Evolutionary conservation across 108 stramenopile species (phyloP), one percentile per base, ranked within the genome.

Genomic region (Fistulifera pelliculosa): DNA sequence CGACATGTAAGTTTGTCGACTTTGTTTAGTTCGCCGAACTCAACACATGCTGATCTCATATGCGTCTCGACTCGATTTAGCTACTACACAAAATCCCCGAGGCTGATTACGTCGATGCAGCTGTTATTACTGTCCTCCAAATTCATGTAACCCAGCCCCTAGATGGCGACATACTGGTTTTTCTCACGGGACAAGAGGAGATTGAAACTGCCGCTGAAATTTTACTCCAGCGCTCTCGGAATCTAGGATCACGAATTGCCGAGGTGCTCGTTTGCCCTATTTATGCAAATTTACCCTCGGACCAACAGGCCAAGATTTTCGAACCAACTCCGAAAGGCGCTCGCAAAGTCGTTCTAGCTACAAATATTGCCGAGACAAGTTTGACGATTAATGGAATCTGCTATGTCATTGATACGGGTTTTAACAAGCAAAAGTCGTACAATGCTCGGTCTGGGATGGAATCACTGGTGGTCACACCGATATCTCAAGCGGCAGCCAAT

Each of bases 221-320:
- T 28, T 65, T 99, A 15, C 73, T 76, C 2, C 71, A 88, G 56
- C 77, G 97, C 18, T 87, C 90, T 0, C 70, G 80, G 24, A 75
- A 66, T 15, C 66, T 94, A 10, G 99, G 99, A 14, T 79, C 83
- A 16, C 78, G 93, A 14, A 99, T 99, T 54, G 66, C 79, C n/a
- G 99, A 99, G 61, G 83, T 99, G 14, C 74, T 98, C 38, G 78
- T 98, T 41, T 98, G 96, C 51, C 99, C 99, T 23, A 95, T 99
- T 41, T 99, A 96, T 68, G 90, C 97, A 21, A 94, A 94, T 49
- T 74, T 99, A 14, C 97, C 99, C 1, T 81, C 86, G 7, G 99
- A 99, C 18, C 94, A 97, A 68, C 99, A 99, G 70, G 97, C 99
- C n/a, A n/a, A 96, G 73, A 97, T 98, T 21, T 98, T 99, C 62